Evolutionary conservation across 2,329 filamentous ascomycete genomes (phyloP), one percentile per base, ranked within the genome.

Genomic region (Helotiales sp.): DNA sequence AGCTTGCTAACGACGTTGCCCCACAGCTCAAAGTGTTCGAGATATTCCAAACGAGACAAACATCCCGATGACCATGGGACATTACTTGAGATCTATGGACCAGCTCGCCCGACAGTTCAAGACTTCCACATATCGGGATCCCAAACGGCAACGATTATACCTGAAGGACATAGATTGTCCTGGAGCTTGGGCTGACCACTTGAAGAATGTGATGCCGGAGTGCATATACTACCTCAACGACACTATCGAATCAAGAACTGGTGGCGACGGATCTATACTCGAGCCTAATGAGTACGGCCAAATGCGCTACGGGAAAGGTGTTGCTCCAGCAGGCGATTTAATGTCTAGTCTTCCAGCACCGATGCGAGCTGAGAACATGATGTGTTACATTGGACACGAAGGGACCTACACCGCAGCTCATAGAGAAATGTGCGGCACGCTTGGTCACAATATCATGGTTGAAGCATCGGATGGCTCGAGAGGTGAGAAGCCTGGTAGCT

Each of bases 381-480:
- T 97, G 95, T 98, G 93, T 72, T 99, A 99, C 69, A 88, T 98
- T 67, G 95, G 95, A 0, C 93, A 98, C 68, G 95, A 99, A 76
- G 95, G 95, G 5, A 99, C 95, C 1, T 98, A 93, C 70, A 99
- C 95, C 0, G 93, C 95, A 9, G 87, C 93, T 0, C 95, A 99
- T 75, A 86, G 91, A 64, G 95, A 99, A 73, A 99, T 99, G 95
- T 99, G 95, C 73, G 95, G 91, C 12, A 96, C 90, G 33, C 77
- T 98, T 12, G 93, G 95, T 0, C 95, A 99, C 65, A 99, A 99
- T 69, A 93, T 99, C 66, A 98, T 99, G 95, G 92, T 99, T 1
- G 91, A 97, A 64, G 86, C 92, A 2, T 98, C 93, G 1, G 77
- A 84, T 2, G 77, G 83, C 17, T 83, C 87, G 54, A 80, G 89